Percentiles rank a stretch among this genome's conserved stretches.
These are phyloP conservation scores for Cercospora zeina DNA, from an alignment of 2,329 filamentous ascomycete species.

Conservation along the genomic window DNA sequence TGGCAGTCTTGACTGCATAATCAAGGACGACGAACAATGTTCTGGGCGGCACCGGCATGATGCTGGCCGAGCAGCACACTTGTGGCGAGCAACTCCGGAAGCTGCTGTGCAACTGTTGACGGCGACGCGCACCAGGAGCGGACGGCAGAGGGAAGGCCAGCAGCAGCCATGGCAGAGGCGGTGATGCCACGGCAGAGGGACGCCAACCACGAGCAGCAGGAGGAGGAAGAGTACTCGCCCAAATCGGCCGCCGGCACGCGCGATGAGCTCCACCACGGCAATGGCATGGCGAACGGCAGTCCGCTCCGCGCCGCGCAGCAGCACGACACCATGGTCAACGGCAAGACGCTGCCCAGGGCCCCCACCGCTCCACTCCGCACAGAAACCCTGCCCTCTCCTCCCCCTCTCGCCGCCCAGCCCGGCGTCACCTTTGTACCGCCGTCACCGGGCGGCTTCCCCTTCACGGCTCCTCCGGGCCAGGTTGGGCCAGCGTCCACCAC, in stretches of 20 bases:
- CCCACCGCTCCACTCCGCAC: slow-evolving; percentile 17
- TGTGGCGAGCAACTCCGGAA: not conserved
- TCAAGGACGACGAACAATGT: slow-evolving; percentile 4
- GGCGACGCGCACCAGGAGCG: not conserved
- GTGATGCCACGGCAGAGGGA: slow-evolving; percentile 3
- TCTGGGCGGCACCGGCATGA: not conserved
- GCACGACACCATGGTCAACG: slow-evolving; percentile 17
- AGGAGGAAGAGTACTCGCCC: not conserved
- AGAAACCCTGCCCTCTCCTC: not conserved
- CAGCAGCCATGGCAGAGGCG: slow-evolving; percentile 7
- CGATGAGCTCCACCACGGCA: not conserved
- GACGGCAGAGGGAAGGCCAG: not conserved
- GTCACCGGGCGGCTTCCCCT: slow-evolving; percentile 28
- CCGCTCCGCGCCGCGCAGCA: not conserved
- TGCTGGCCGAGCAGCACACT: not conserved
- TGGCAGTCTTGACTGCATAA: slow-evolving; percentile 8
- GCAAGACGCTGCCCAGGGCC: slow-evolving; percentile 15
- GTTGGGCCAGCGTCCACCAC: slow-evolving; percentile 30
- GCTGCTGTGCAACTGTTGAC: slow-evolving; percentile 2
- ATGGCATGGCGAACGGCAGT: slow-evolving; percentile 5
- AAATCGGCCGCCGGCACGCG: not conserved
- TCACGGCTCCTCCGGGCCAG: slow-evolving; percentile 27
- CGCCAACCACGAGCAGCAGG: not conserved
- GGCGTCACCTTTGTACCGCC: slow-evolving; percentile 24
- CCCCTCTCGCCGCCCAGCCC: slow-evolving; percentile 3